Evolutionary conservation across 2,329 filamentous ascomycete species (phyloP), one percentile per base, ranked within the genome.

Genomic region (Coniochaeta prunicola): DNA sequence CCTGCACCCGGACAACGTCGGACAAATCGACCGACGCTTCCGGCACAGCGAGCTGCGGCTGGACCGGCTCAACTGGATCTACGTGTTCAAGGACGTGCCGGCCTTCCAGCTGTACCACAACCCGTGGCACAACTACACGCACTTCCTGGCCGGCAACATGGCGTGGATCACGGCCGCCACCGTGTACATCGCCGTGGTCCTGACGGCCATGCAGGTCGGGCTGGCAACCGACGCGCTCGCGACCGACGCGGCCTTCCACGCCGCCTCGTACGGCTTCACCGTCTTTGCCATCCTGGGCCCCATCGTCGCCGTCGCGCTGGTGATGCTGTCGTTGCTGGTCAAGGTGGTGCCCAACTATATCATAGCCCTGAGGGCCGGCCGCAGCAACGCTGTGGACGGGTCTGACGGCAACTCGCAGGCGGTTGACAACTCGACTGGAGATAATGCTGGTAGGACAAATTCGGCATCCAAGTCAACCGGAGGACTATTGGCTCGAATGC

Each of bases 201-300:
- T 79, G 53, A 73, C 73, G 1, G 75, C 75, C 0, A 76, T 78
- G 73, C 75, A 78, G 64, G 72, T 77, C 19, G 72, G 71, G 1
- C 64, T 76, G 13, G 68, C 71, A 0, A 76, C 70, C 0, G 59
- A 69, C 1, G 54, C 57, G 57, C 65, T 74, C 2, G 19, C 31
- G 1, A 53, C 64, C 0, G 70, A 68, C 58, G 15, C 56, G 0
- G 55, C 59, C 5, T 79, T 78, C 61, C 66, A 74, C 58, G 56
- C 55, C 15, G 75, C 69, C 3, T 72, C 71, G 7, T 77, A 74
- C 63, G 75, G 74, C 12, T 45, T 45, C 12, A 26, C 40, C 28
- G 59, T 66, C 13, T 65, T 65, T 38, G 56, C 64, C 26, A 64
- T 65, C 30, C 42, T 65, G 4, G 62, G 38, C 10, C 63, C 63